Conservation (phyloP, 352 stramenopile species). For the Phytopythium chamaehyphon region DNA sequence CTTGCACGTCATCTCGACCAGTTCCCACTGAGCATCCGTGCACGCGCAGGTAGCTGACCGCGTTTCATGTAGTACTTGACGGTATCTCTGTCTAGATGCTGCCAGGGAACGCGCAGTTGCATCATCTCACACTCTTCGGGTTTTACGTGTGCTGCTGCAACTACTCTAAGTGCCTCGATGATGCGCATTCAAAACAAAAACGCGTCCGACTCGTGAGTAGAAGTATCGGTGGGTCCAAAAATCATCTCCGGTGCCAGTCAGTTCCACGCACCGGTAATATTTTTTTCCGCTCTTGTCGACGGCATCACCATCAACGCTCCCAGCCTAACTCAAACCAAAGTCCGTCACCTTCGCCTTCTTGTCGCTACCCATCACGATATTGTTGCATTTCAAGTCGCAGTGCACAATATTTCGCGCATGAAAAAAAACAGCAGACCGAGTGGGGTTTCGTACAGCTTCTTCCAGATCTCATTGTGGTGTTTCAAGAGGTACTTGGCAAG, state of each 20-base stretch:
- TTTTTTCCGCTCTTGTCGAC: not conserved
- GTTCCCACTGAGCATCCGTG: slow-evolving; percentile 17
- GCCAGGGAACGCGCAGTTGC: not conserved
- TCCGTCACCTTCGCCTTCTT: not conserved
- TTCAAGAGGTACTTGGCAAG: not conserved
- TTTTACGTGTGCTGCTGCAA: slow-evolving; percentile 11
- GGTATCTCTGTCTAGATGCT: not conserved
- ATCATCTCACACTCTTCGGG: slow-evolving; percentile 6
- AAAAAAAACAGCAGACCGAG: not conserved
- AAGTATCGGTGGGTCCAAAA: not conserved
- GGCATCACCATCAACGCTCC: no score
- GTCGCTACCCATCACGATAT: not conserved
- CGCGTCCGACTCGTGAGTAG: slow-evolving; percentile 18
- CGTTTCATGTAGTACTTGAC: not conserved
- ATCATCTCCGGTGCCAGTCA: slow-evolving; percentile 24
- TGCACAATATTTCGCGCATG: not conserved
- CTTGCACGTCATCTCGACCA: slow-evolving; percentile 27
- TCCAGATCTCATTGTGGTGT: not conserved
- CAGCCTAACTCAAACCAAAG: not conserved
- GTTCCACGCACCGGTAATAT: slow-evolving; percentile 6
- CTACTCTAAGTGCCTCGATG: slow-evolving; percentile 17
- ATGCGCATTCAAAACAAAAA: slow-evolving; percentile 28
- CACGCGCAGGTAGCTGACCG: slow-evolving; percentile 10
- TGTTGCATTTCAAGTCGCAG: not conserved
- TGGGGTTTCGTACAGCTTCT: not conserved